Evolutionary conservation across 371 early-diverging fungal species (phyloP), one percentile per base, ranked within the genome.

Genomic region (Funneliformis caledonium): DNA sequence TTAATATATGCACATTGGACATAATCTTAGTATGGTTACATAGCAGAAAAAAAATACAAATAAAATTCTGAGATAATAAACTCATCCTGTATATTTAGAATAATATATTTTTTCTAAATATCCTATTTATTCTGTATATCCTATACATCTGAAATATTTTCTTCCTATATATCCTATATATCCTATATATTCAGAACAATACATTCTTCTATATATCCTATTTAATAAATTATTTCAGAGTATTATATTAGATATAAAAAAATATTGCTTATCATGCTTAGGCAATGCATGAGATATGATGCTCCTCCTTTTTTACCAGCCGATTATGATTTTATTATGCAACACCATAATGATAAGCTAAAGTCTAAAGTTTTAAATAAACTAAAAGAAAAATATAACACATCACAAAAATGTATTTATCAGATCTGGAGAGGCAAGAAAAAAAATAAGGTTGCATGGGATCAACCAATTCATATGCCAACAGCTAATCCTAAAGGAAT

Each of bases 391-490:
- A 76, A 76, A n/a, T 76, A 76, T 76, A 61, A 2, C 60, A 76
- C 14, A 76, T 76, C 62, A 76, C 6, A 61, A 76, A 76, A 76
- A 62, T n/a, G 61, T 60, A 76, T 76, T 76, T 76, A 76, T 76
- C 76, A 76, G 43, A 76, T 76, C 37, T 76, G 62, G 43, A 76
- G 64, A 43, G 75, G 31, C 0, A 64, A 76, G 26, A n/a, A 60
- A 43, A 76, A 62, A 12, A 76, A 76, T 73, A 73, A 64, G 37
- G 47, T 76, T 76, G 0, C 43, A 11, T 76, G 76, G 64, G 19
- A 76, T 62, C 62, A 76, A 76, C 47, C 64, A 61, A 76, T 76
- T 37, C 37, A 37, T 37, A 37, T 37, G 3, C 37, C 37, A 37
- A 37, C 3, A 37, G 37, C 3, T 26, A 26, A 0, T 26, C 26